These are phyloP conservation scores for Firmiana major DNA, from an alignment of 345 rosid species.

Conservation along the genomic window DNA sequence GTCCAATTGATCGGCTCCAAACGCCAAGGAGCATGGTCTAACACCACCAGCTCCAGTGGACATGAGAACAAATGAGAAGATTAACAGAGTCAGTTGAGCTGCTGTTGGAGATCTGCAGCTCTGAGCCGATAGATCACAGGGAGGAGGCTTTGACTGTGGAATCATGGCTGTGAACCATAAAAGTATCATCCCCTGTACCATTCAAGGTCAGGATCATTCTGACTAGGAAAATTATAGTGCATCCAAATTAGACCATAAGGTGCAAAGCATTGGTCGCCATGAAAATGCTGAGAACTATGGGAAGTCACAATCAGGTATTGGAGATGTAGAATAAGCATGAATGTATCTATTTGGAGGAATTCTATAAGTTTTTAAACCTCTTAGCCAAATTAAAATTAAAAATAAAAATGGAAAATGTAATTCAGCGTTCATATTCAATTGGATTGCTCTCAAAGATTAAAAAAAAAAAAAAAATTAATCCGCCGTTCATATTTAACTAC, in stretches of 20 bases:
- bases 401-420: too few relatives aligned
- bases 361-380: too few relatives aligned
- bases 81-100: slow-evolving; percentile 42
- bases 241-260: too few relatives aligned
- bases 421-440: too few relatives aligned
- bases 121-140: slow-evolving; percentile 29
- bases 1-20: slow-evolving; percentile 68
- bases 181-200: slow-evolving; percentile 57
- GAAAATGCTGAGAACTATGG: background rate
- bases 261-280: background rate
- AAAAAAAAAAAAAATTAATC: too few relatives aligned
- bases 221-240: background rate
- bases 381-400: too few relatives aligned
- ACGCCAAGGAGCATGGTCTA: slow-evolving; percentile 71
- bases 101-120: slow-evolving; percentile 48
- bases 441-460: too few relatives aligned
- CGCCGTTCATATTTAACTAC: too few relatives aligned
- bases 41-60: slow-evolving; percentile 73
- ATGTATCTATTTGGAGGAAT: background rate
- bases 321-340: background rate
- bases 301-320: background rate
- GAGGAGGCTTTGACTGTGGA: slow-evolving; percentile 53
- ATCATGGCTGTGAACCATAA: slow-evolving; percentile 72
- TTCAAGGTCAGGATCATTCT: background rate
- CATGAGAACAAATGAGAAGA: slow-evolving; percentile 46